Percentiles rank a stretch among this genome's conserved stretches.
phyloP scores from a whole-genome alignment of 768 basidiomycete species.

The Fibroporia radiculosa region DNA sequence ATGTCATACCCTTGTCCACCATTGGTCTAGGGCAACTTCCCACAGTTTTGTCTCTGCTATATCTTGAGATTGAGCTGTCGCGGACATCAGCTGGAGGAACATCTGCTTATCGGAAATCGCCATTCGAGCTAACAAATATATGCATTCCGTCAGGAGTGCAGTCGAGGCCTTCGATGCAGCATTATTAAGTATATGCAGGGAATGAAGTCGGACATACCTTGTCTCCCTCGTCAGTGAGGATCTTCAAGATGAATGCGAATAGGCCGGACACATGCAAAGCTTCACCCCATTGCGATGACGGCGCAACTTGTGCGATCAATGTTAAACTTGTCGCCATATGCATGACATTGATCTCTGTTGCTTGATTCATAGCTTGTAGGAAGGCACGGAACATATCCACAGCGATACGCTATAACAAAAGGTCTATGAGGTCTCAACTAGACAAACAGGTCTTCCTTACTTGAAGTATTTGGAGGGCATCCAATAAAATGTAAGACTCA shows the following conservation, averaged over 20 bases:
- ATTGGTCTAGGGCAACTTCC: constrained; percentile 66
- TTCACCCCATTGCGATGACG: constrained; percentile 62
- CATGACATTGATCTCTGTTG: constrained; percentile 49
- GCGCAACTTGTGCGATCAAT: constrained; percentile 56
- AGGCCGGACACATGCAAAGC: constrained; percentile 68
- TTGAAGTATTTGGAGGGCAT: constrained; percentile 52
- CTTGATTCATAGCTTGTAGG: constrained; percentile 40
- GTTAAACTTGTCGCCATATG: constrained; percentile 54
- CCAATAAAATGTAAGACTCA: constrained; percentile 75
- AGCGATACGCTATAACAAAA: constrained; percentile 17
- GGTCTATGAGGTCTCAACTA: not conserved
- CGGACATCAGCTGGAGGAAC: constrained; percentile 65
- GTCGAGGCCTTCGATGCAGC: constrained; percentile 30
- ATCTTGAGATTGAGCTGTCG: constrained; percentile 41
- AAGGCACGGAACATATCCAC: constrained; percentile 52
- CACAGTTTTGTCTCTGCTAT: constrained; percentile 49
- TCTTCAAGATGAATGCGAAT: constrained; percentile 53
- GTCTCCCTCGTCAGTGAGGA: constrained; percentile 52
- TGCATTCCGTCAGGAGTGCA: constrained; percentile 54
- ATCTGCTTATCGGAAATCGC: constrained; percentile 55
- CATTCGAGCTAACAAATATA: constrained; percentile 71
- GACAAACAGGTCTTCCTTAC: constrained; percentile 39
- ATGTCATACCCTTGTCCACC: constrained; percentile 66
- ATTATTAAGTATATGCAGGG: constrained; percentile 1
- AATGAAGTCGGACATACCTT: constrained; percentile 37